A percentile compares a stretch with the other conserved stretches of the same genome.
Evolutionary conservation across 2,329 filamentous ascomycete genomes (phyloP).

Genomic region (Emydomyces testavorans): DNA sequence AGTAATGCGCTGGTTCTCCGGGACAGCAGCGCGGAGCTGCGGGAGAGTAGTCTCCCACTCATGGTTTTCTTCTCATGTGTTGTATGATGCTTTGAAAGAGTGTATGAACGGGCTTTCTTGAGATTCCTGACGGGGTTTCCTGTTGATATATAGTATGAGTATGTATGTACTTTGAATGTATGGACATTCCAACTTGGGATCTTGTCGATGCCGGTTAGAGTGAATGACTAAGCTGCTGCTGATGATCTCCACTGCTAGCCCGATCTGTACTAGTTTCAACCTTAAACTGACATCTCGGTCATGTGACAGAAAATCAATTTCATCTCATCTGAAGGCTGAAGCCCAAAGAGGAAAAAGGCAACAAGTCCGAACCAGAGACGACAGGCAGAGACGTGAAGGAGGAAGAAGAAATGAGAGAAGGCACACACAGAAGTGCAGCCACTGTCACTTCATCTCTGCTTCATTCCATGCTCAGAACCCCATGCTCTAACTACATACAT

Average conservation of each 20-base stretch:
- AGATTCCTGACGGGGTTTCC: no score
- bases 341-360: not conserved
- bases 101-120: no score
- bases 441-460: no score
- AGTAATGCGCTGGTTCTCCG: conserved; percentile 47
- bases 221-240: not conserved
- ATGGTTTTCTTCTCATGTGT: conserved; percentile 40
- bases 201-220: not conserved
- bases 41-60: conserved; percentile 65
- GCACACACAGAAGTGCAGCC: no score
- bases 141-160: no score
- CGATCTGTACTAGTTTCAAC: not conserved
- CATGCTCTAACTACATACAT: no score
- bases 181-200: not conserved
- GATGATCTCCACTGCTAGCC: not conserved
- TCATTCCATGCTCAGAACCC: no score
- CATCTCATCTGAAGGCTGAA: conserved; percentile 10
- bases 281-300: not conserved
- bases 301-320: conserved; percentile 7
- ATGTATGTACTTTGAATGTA: not conserved
- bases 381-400: not conserved
- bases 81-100: no score
- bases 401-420: not conserved
- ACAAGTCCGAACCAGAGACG: not conserved
- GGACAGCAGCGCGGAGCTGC: conserved; percentile 56